Base-by-base conservation (phyloP, 768 basidiomycete genomes). In the Boletellus ananas region DNA sequence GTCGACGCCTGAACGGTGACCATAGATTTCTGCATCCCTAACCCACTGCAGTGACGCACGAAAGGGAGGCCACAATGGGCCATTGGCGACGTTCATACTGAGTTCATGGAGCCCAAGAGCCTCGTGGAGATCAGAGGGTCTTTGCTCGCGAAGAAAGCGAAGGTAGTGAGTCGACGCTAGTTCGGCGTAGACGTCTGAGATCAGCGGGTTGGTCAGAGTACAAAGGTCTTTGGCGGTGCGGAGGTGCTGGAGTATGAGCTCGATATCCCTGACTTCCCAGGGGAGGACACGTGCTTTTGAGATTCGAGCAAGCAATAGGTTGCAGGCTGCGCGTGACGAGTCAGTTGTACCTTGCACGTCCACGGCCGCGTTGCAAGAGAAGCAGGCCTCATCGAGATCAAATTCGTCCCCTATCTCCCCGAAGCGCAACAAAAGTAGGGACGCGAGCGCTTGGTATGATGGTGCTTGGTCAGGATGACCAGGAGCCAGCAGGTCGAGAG, bases 1-100 rank as follows among this genome's bases (percentile, higher is more conserved):
- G 21, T 67, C 66, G 16, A 70, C 41, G 6, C 63, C 69, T 7
- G 64, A 67, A 3, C 48, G 49, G 41, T 65, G 67, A 12, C 44
- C 47, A 16, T 58, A 47, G 16, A 35, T 34, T 44, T 67, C 66
- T 4, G 54, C 58, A 12, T 61, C 52, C 31, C 41, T 49, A 2
- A 62, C 47, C 56, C 61, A 66, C 14, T 56, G 61, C 20, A 65
- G 40, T 10, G 60, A 64, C 4, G 55, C 46, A 12, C 51, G 51
- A 29, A 66, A 50, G 2, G 55, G 55, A 11, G 60, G 52, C 51
- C 49, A 56, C 40, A 56, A 55, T 10, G 54, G 45, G 1, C 61
- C 52, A 16, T 43, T 16, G 11, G 49, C 35, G 21, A 56, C 50
- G 45, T 41, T 50, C 49, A 59, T 46, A 33, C 66, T 60, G 20